A percentile compares a stretch with the other conserved stretches of the same genome.
Evolutionary conservation across 371 early-diverging fungal genomes (phyloP).

Genomic region (Mucor sp.): DNA sequence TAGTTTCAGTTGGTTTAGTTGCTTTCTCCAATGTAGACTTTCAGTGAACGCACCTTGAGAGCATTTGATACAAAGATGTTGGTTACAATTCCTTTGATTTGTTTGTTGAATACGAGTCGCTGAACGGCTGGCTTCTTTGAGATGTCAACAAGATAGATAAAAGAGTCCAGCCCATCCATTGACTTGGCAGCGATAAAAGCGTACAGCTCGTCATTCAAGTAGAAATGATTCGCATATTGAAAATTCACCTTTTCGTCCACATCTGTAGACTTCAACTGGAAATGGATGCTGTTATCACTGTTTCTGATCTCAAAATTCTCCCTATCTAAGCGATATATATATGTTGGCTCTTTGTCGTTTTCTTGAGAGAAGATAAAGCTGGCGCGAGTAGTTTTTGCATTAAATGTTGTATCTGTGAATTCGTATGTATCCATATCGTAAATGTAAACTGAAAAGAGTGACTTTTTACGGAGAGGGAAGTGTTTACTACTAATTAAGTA

Average conservation of each 20-base stretch:
- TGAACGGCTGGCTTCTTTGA: not conserved
- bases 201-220: not conserved
- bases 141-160: slow-evolving; percentile 4
- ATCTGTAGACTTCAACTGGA: not conserved
- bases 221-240: not conserved
- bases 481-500: not conserved
- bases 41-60: not conserved
- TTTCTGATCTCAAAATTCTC: slow-evolving; percentile 1
- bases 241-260: not conserved
- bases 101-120: not conserved
- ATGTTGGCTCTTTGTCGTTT: not conserved
- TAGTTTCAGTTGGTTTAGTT: not conserved
- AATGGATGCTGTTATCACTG: not conserved
- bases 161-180: not conserved
- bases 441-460: not conserved
- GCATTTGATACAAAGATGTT: slow-evolving; percentile 5
- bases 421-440: not conserved
- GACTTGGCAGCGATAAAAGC: not conserved
- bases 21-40: not conserved
- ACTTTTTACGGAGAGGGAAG: not conserved
- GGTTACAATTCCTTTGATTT: slow-evolving; percentile 1
- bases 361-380: not conserved
- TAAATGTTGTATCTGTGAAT: not conserved
- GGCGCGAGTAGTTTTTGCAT: not conserved
- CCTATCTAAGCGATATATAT: not conserved